Percentiles rank a stretch among this genome's conserved stretches.
Conservation (phyloP, 1,139 yeast genomes). For the Diutina catenulata region DNA sequence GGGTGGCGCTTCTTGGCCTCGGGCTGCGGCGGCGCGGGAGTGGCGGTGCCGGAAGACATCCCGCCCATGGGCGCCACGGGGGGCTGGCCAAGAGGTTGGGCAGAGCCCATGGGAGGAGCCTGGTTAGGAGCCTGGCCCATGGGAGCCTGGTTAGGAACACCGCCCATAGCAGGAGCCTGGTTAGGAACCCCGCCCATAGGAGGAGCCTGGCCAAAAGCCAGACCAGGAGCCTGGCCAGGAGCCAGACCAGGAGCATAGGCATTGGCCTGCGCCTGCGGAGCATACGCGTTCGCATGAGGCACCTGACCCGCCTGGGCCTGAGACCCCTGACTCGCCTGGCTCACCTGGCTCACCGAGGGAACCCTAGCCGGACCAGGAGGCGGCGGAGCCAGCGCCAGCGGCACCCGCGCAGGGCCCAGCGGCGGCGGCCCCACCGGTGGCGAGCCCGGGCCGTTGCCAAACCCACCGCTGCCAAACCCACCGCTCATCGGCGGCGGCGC, state of each 20-base stretch:
- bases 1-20: constrained; percentile 29
- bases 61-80: constrained; percentile 5
- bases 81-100: constrained; percentile 1
- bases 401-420: constrained; percentile 13
- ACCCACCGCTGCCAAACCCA: neutral
- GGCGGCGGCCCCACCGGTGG: constrained; percentile 11
- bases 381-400: constrained; percentile 14
- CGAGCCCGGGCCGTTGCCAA: constrained; percentile 12
- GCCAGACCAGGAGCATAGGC: constrained; percentile 1
- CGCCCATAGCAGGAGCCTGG: too few species aligned
- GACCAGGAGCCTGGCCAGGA: too few species aligned
- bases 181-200: too few species aligned
- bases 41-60: neutral
- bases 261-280: neutral
- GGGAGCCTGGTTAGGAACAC: too few species aligned
- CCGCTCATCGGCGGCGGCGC: constrained; percentile 5
- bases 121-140: too few species aligned
- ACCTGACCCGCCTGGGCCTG: too few species aligned
- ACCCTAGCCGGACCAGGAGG: constrained; percentile 12
- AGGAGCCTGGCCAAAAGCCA: too few species aligned
- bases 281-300: too few species aligned
- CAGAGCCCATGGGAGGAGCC: too few species aligned
- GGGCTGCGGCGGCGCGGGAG: neutral
- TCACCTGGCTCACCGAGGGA: too few species aligned
- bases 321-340: too few species aligned